Conservation (phyloP, 2,329 filamentous ascomycete genomes). For the Nemania serpens region DNA sequence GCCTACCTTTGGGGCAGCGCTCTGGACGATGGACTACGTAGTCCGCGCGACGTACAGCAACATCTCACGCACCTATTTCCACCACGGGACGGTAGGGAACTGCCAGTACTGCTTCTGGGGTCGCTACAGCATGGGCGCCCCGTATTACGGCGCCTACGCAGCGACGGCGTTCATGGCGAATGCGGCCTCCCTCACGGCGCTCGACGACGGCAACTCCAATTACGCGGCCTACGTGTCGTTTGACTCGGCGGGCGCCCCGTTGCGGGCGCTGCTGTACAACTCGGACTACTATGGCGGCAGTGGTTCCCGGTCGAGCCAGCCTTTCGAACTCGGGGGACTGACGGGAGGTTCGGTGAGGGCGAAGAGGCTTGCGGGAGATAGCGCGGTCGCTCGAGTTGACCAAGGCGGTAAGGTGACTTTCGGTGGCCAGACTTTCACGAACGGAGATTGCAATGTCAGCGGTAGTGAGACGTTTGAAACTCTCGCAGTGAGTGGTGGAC, state of each 20-base stretch:
- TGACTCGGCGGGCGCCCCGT: slow-evolving; percentile 43
- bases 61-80: slow-evolving; percentile 53
- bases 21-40: slow-evolving; percentile 57
- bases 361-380: slow-evolving; percentile 51
- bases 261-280: slow-evolving; percentile 51
- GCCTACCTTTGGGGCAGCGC: slow-evolving; percentile 53
- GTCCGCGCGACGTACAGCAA: slow-evolving; percentile 44
- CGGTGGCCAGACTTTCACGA: slow-evolving; percentile 52
- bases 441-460: slow-evolving; percentile 50
- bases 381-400: slow-evolving; percentile 50
- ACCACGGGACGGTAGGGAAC: slow-evolving; percentile 57
- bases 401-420: slow-evolving; percentile 48
- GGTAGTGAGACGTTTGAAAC: slow-evolving; percentile 49
- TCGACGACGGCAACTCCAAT: slow-evolving; percentile 49
- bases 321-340: slow-evolving; percentile 50
- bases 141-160: slow-evolving; percentile 57
- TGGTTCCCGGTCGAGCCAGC: slow-evolving; percentile 43
- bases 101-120: slow-evolving; percentile 46
- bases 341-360: slow-evolving; percentile 43
- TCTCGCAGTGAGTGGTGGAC: slow-evolving; percentile 41
- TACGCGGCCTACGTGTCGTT: slow-evolving; percentile 55
- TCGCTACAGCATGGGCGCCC: slow-evolving; percentile 53
- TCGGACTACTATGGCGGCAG: slow-evolving; percentile 48
- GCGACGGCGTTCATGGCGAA: slow-evolving; percentile 52
- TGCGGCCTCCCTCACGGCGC: slow-evolving; percentile 48